Conservation (phyloP, 306 rosid genomes). For the Ceratonia siliqua region DNA sequence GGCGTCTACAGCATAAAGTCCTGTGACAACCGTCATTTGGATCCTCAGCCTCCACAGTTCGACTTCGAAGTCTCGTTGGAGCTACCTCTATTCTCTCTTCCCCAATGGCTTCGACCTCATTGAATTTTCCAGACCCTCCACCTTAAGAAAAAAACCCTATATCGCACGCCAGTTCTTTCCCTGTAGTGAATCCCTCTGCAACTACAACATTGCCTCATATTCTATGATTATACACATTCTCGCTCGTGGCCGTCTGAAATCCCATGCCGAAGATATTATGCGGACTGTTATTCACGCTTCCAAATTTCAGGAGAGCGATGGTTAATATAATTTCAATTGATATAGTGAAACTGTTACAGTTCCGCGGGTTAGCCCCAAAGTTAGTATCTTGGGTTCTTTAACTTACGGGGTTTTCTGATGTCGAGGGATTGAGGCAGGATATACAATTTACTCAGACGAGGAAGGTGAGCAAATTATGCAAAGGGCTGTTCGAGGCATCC, state of each 20-base stretch:
- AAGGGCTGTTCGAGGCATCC: slow-evolving; percentile 48
- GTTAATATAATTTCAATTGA: slow-evolving; percentile 27
- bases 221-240: slow-evolving; percentile 67
- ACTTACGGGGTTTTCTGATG: slow-evolving; percentile 46
- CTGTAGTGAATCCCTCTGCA: slow-evolving; percentile 5
- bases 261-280: slow-evolving; percentile 55
- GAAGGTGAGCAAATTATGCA: slow-evolving; percentile 25
- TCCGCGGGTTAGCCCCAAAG: slow-evolving; percentile 61
- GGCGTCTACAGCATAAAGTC: too few relatives aligned
- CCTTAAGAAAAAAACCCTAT: too few relatives aligned
- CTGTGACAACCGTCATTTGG: too few relatives aligned
- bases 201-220: slow-evolving; percentile 57
- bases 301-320: not conserved
- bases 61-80: too few relatives aligned
- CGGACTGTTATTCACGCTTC: slow-evolving; percentile 43
- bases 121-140: too few relatives aligned
- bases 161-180: too few relatives aligned
- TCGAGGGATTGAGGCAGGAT: slow-evolving; percentile 51
- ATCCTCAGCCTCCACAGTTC: too few relatives aligned
- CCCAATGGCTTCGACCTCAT: too few relatives aligned
- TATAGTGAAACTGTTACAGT: slow-evolving; percentile 57
- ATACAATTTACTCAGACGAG: slow-evolving; percentile 51
- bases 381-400: slow-evolving; percentile 60
- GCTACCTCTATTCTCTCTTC: too few relatives aligned
- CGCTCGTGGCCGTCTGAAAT: slow-evolving; percentile 58